These are phyloP conservation scores for Vigna angularis DNA, from an alignment of 306 rosid genomes.

Conservation along the genomic window DNA sequence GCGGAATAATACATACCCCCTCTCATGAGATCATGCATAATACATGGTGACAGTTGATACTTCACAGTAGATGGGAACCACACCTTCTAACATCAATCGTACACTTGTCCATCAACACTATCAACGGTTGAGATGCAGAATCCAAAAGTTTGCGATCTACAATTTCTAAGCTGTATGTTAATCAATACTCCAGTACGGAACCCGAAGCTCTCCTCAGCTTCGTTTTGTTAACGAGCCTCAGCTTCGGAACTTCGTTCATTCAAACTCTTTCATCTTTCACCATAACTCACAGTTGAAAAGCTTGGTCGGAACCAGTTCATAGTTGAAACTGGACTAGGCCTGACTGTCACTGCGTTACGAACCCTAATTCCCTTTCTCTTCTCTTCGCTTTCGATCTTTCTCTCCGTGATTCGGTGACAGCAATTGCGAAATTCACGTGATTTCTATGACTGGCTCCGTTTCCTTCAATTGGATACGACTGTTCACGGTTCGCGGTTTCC, in stretches of 20 bases:
- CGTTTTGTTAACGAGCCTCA: slow-evolving; percentile 42
- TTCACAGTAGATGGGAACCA: background rate
- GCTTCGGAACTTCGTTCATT: slow-evolving; percentile 46
- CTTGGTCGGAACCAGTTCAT: slow-evolving; percentile 42
- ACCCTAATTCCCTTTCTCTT: slow-evolving; percentile 28
- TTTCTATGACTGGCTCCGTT: slow-evolving; percentile 20
- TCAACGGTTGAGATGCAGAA: background rate
- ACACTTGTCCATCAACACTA: background rate
- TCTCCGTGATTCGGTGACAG: slow-evolving; percentile 32
- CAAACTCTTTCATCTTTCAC: slow-evolving; percentile 37
- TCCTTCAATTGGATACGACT: background rate
- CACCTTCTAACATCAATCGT: background rate
- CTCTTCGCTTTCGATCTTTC: background rate
- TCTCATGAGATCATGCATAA: too few relatives aligned
- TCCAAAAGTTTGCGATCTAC: background rate
- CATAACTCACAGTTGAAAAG: slow-evolving; percentile 25
- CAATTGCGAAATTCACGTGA: slow-evolving; percentile 35
- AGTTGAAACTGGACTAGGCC: background rate
- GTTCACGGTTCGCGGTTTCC: slow-evolving; percentile 34
- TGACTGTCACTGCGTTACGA: slow-evolving; percentile 25
- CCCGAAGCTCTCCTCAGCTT: slow-evolving; percentile 41
- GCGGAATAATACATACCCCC: too few relatives aligned
- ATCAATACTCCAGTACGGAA: background rate
- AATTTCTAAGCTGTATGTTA: slow-evolving; percentile 1
- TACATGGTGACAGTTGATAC: too few relatives aligned